A percentile compares a stretch with the other conserved stretches of the same genome.
Conservation (phyloP, 2,329 filamentous ascomycete species). For the Triangularia verruculosa region DNA sequence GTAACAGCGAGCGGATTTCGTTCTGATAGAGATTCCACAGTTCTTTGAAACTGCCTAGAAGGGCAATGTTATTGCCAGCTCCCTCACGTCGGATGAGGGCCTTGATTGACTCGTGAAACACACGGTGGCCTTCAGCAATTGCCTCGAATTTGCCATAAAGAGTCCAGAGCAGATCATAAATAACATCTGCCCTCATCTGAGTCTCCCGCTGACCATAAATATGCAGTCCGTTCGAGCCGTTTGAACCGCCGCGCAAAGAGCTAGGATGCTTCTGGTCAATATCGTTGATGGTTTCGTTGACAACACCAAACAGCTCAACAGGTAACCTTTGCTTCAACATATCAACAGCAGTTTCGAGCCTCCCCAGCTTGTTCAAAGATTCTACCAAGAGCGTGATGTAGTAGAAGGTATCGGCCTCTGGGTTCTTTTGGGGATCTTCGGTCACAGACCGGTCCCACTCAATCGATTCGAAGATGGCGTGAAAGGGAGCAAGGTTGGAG, state of each 20-base stretch:
- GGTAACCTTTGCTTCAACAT: conserved; percentile 89
- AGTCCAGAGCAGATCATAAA: conserved; percentile 88
- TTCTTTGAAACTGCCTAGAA: conserved; percentile 90
- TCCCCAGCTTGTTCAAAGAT: conserved; percentile 82
- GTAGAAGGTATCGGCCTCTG: conserved; percentile 91
- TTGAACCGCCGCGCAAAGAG: conserved; percentile 59
- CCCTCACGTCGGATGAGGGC: conserved; percentile 83
- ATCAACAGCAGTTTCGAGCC: conserved; percentile 81
- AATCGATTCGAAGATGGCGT: conserved; percentile 57
- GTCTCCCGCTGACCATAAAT: conserved; percentile 68
- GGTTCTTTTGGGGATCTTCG: conserved; percentile 89
- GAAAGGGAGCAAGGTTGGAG: conserved; percentile 51
- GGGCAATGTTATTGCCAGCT: conserved; percentile 56
- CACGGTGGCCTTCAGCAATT: conserved; percentile 90
- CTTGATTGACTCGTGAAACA: conserved; percentile 88
- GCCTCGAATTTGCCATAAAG: conserved; percentile 96
- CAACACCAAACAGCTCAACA: conserved; percentile 88
- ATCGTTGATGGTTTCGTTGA: conserved; percentile 92
- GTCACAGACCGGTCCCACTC: conserved; percentile 61
- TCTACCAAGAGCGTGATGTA: conserved; percentile 88
- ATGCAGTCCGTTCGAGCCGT: conserved; percentile 54
- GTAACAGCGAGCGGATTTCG: conserved; percentile 89
- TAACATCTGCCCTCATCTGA: conserved; percentile 75
- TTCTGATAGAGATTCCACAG: conserved; percentile 98
- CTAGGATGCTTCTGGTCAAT: conserved; percentile 91